A percentile compares a stretch with the other conserved stretches of the same genome.
Conservation (phyloP, 2,329 filamentous ascomycete species). For the Neofusicoccum sp. region DNA sequence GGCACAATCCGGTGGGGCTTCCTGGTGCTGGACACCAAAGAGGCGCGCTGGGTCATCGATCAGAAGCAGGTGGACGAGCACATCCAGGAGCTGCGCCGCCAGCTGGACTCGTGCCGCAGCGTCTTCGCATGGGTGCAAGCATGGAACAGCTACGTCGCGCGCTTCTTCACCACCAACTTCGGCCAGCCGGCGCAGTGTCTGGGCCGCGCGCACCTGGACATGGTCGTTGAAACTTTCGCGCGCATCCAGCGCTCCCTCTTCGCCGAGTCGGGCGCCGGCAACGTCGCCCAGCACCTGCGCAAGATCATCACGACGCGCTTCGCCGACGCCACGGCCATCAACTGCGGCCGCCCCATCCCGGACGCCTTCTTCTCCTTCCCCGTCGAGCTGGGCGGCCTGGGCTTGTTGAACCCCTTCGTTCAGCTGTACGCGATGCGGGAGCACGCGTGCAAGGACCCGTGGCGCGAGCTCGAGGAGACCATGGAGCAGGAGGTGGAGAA, state of each 20-base stretch:
- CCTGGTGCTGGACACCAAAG: conserved; percentile 55
- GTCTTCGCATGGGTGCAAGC: conserved; percentile 63
- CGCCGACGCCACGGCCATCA: conserved; percentile 27
- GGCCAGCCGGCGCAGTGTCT: conserved; percentile 59
- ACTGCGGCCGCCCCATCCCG: conserved; percentile 37
- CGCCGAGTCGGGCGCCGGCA: conserved; percentile 33
- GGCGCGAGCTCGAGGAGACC: conserved; percentile 25
- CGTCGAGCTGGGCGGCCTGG: conserved; percentile 50
- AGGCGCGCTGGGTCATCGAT: conserved; percentile 63
- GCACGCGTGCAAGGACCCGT: conserved; percentile 24
- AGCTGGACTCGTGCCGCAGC: conserved; percentile 59
- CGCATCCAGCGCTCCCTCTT: conserved; percentile 58
- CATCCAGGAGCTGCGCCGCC: conserved; percentile 60
- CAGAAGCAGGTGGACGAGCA: conserved; percentile 61
- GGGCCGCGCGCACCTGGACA: conserved; percentile 58
- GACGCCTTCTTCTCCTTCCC: conserved; percentile 54
- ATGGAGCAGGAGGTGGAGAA: conserved; percentile 33
- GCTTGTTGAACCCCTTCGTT: conserved; percentile 52
- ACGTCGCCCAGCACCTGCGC: conserved; percentile 58
- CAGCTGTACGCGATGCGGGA: conserved; percentile 43
- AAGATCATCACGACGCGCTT: conserved; percentile 44
- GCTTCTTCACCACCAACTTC: conserved; percentile 62
- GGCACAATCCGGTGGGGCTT: conserved; percentile 64
- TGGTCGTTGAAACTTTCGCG: conserved; percentile 55
- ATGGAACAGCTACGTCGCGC: conserved; percentile 61